These are phyloP conservation scores for Withania somnifera DNA, from an alignment of 305 asterid species.

Conservation along the genomic window DNA sequence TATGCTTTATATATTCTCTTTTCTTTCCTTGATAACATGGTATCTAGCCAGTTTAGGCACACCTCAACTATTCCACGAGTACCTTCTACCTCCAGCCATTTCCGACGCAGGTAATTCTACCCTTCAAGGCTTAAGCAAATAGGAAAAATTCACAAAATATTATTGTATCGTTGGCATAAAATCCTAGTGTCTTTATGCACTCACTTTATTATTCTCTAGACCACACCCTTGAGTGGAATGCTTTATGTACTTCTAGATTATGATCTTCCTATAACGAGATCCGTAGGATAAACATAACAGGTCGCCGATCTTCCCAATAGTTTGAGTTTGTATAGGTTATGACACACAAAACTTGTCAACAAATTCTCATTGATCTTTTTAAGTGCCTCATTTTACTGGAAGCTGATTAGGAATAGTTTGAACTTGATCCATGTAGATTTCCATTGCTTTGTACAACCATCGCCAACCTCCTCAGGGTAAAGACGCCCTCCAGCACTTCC, in stretches of 20 bases:
- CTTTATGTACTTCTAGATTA: background rate
- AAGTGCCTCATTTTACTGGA: background rate
- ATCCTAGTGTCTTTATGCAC: background rate
- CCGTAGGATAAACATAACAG: background rate
- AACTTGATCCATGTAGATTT: background rate
- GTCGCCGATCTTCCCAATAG: background rate
- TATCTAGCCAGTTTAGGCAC: no score
- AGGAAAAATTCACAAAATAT: background rate
- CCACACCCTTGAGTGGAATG: background rate
- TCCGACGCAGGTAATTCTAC: background rate
- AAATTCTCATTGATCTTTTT: background rate
- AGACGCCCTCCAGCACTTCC: background rate
- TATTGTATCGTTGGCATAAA: background rate
- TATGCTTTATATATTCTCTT: no score
- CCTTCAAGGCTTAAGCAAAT: background rate
- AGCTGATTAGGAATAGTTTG: background rate
- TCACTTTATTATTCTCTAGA: background rate
- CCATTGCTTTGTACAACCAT: background rate
- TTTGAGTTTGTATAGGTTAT: background rate
- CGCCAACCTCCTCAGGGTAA: background rate
- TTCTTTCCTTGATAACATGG: no score
- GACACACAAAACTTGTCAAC: background rate
- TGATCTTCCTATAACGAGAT: background rate
- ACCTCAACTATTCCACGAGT: background rate
- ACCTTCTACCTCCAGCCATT: background rate